A percentile compares a stretch with the other conserved stretches of the same genome.
These are phyloP conservation scores for Epichloe festucae DNA, from an alignment of 2,329 filamentous ascomycete genomes.

Conservation along the genomic window DNA sequence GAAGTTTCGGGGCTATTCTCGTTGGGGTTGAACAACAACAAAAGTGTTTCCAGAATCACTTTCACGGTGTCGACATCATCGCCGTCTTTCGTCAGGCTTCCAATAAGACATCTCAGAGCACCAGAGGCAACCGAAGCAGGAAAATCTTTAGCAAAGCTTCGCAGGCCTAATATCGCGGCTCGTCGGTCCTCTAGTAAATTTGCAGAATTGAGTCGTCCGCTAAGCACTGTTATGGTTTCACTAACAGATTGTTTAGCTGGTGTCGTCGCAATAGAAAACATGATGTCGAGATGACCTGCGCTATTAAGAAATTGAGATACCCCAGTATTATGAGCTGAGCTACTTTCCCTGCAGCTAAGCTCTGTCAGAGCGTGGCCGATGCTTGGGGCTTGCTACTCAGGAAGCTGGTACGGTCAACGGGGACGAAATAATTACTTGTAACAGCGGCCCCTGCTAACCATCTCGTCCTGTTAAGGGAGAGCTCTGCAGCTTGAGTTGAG, in stretches of 20 bases:
- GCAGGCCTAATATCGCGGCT: conserved; percentile 79
- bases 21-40: conserved; percentile 76
- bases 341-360: neutral
- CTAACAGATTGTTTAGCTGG: conserved; percentile 93
- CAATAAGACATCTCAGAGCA: conserved; percentile 78
- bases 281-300: conserved; percentile 20
- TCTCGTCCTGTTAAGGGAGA: too few relatives aligned
- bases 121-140: conserved; percentile 92
- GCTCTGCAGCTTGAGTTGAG: too few relatives aligned
- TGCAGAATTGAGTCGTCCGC: conserved; percentile 73
- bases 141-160: conserved; percentile 93
- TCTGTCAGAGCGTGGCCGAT: neutral
- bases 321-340: neutral
- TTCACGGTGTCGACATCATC: conserved; percentile 96
- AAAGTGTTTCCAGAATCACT: conserved; percentile 82
- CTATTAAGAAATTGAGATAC: conserved; percentile 14
- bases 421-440: too few relatives aligned
- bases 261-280: conserved; percentile 56
- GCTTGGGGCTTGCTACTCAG: neutral
- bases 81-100: conserved; percentile 70
- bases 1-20: conserved; percentile 75
- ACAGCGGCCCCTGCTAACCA: too few relatives aligned
- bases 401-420: neutral
- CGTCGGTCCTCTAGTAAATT: conserved; percentile 90
- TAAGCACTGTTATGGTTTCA: conserved; percentile 85